Evolutionary conservation across 495 filamentous ascomycete genomes (phyloP).

Genomic region (Parmelia sp.): DNA sequence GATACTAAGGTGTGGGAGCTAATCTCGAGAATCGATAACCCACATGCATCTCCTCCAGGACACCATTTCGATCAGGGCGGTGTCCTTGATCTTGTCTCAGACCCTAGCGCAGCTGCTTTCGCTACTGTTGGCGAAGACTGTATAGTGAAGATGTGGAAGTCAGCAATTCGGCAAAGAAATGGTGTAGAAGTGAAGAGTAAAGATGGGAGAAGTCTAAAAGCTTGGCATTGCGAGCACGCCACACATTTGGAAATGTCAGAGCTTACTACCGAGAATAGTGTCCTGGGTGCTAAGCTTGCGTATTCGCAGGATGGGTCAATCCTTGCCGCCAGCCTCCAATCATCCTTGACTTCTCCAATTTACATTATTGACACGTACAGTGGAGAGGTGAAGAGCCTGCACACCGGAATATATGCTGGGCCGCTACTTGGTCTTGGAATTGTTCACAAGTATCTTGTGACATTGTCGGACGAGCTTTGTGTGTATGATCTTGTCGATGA

Average conservation of each 20-base stretch:
- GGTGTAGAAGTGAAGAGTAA: constrained; percentile 52
- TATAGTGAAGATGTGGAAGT: constrained; percentile 69
- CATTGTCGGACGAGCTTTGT: constrained; percentile 53
- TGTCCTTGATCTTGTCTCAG: constrained; percentile 63
- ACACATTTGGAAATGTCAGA: constrained; percentile 46
- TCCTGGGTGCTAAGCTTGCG: constrained; percentile 42
- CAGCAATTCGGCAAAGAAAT: constrained; percentile 56
- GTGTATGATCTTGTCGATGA: constrained; percentile 64
- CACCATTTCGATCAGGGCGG: constrained; percentile 42
- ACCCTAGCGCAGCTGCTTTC: constrained; percentile 62
- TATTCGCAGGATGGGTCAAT: constrained; percentile 87
- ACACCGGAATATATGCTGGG: constrained; percentile 49
- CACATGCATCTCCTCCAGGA: constrained; percentile 50
- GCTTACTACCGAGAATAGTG: constrained; percentile 33
- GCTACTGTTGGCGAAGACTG: constrained; percentile 78
- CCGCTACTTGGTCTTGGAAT: constrained; percentile 52
- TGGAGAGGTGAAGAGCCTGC: constrained; percentile 47
- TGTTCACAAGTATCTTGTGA: constrained; percentile 53
- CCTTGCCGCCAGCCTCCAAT: constrained; percentile 55
- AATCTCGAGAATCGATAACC: constrained; percentile 71
- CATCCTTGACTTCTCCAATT: constrained; percentile 30
- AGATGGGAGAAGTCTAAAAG: constrained; percentile 48
- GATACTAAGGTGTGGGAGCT: constrained; percentile 62
- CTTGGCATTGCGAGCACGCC: constrained; percentile 64
- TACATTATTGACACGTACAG: constrained; percentile 30